Evolutionary conservation across 1,139 yeast species (phyloP), one percentile per base, ranked within the genome.

Genomic region (Pichia sp.): DNA sequence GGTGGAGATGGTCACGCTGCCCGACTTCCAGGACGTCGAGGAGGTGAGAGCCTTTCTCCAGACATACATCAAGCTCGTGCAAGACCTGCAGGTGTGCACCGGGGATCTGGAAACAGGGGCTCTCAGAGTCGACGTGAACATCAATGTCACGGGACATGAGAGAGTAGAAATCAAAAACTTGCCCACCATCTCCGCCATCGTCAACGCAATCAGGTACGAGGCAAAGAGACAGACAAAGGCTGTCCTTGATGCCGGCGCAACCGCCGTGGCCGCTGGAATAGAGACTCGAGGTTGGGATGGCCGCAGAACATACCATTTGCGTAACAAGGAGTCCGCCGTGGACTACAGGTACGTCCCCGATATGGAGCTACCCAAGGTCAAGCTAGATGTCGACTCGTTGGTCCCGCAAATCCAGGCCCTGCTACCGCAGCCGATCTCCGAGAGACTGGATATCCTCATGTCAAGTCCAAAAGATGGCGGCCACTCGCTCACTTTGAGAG

Each of bases 211-310:
- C 43, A 77, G 78, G 56, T 85, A 76, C 60, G 99, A 93, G 68
- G 89, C 82, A 63, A 68, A 71, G 36, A 76, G 99, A 54, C 99
- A 95, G 66, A 52, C 59, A 32, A 46, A 61, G 2, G 49, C 64
- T 5, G 10, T 54, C 2, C 41, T 46, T 10, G 19, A 13, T 11
- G 38, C 38, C 11, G 8, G 29, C 19, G 19, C 2, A n/a, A 32
- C 31, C 38, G 4, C 16, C 8, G 8, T 4, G 6, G 8, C 41
- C 15, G 59, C 57, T 19, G 34, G 55, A 4, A 65, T 75, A 31
- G 96, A 92, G 65, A 95, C 99, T 0, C 77, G 98, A 64, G 95
- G 96, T 15, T 93, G 97, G 97, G 84, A 85, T 66, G 97, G 97
- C 1, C 70, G 67, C 10, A 70, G 70, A 49, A 92, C 98, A 0